Conservation (phyloP, 2,329 filamentous ascomycete genomes). For the Neopestalotiopsis sp. region DNA sequence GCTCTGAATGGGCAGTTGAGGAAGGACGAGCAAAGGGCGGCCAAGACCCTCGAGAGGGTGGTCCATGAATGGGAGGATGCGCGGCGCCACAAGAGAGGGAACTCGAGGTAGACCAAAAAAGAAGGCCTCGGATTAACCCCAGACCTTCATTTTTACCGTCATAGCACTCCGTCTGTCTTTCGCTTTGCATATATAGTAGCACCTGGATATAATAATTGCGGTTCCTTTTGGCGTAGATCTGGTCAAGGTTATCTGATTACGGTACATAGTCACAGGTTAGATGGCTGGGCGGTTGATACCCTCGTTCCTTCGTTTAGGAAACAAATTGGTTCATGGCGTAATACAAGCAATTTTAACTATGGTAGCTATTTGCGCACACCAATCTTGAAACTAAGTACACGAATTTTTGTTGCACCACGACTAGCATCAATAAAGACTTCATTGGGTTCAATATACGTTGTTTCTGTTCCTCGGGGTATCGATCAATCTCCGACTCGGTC, state of each 20-base stretch:
- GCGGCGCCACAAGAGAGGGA: slow-evolving; percentile 36
- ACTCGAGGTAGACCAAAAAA: slow-evolving; percentile 7
- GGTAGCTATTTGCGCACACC: neutral
- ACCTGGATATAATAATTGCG: neutral
- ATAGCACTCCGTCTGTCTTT: neutral
- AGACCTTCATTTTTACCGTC: neutral
- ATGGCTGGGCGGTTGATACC: slow-evolving; percentile 17
- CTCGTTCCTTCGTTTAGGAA: slow-evolving; percentile 10
- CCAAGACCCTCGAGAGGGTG: slow-evolving; percentile 55
- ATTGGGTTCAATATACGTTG: neutral
- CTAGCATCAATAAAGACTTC: neutral
- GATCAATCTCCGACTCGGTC: neutral
- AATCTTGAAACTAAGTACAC: neutral
- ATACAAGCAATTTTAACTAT: neutral
- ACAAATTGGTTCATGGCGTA: neutral
- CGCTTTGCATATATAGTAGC: neutral
- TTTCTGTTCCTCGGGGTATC: neutral
- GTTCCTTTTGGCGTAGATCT: slow-evolving; percentile 1
- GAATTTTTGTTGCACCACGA: neutral
- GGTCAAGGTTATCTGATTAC: neutral
- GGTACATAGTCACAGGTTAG: slow-evolving; percentile 3
- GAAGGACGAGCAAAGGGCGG: slow-evolving; percentile 62
- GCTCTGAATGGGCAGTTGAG: slow-evolving; percentile 68
- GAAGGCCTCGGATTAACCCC: neutral
- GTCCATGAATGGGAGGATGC: slow-evolving; percentile 52